Base-by-base conservation (phyloP, 441 rosid species). In the Adansonia madagascariensis region DNA sequence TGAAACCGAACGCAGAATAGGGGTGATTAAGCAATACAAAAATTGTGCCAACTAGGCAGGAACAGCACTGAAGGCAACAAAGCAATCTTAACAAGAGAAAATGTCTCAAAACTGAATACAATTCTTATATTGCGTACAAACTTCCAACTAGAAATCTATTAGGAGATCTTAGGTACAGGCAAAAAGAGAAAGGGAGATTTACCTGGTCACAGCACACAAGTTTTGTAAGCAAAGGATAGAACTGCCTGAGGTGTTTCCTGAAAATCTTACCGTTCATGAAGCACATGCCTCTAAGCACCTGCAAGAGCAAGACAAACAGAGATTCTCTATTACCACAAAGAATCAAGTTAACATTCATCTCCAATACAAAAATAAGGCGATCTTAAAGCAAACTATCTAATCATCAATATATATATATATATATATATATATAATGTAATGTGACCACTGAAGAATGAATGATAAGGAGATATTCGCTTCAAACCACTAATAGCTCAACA, bases 121-220 rank as follows among this genome's bases (percentile, higher is more conserved):
- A 35, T 52, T 35, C 49, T n/a, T 71, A 6, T 53, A 71, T 31
- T 3, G 14, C 60, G 53, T 4, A 53, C 18, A 0, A 59, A 50
- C 27, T 9, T 17, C 47, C 17, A 49, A 43, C 18, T 8, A 50
- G 59, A 74, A 77, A 83, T 79, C 77, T 49, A 50, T 6, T 17
- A 72, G 63, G 24, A 39, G 17, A 68, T 47, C 3, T 6, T 43
- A 22, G 73, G 73, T 46, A 71, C 69, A 61, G 24, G 44, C 11
- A 66, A 76, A 66, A 76, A 56, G 44, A 65, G 59, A 49, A 52
- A 35, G 65, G 71, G 3, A 70, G 73, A 63, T 77, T 80, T 90
- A 92, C 98, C 99, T 97, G 98, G 80, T 97, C 99, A 39, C 98
- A 97, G 85, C 98, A 97, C 53, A 94, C 94, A 52, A 97, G 98